Base-by-base conservation (phyloP, 306 rosid species). In the Astragalus membranaceus region DNA sequence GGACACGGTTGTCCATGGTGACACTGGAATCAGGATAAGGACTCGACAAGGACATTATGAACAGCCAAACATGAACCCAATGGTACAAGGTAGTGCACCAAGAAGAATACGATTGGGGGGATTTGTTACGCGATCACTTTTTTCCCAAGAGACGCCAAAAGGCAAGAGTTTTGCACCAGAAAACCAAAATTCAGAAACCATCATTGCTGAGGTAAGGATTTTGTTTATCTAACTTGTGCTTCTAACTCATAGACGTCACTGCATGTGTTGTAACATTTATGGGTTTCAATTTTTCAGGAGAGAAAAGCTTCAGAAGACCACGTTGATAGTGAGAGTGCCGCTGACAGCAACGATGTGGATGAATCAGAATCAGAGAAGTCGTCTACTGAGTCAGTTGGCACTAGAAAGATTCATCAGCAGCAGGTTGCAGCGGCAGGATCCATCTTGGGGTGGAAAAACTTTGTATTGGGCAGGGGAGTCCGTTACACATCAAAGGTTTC, bases 21-120 rank as follows among this genome's bases (percentile, higher is more conserved):
- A 75, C 52, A 52, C 86, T 63, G 84, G 84, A 39, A 86, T 85
- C 55, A 80, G 74, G 68, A 47, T 42, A 60, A 82, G 81, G 72
- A 1, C 77, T 65, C 88, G 89, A 48, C 82, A 32, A 41, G 49
- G 23, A 59, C 75, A 48, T 67, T 77, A 23, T 75, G 75, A 56
- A 11, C 72, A 68, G 47, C 59, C 63, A 60, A 46, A 41, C 41
- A 53, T 16, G 46, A 82, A 68, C 37, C 10, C 48, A 6, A 23
- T 20, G 42, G 37, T 10, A 1, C 87, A 65, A 64, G 80, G 74
- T 64, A 57, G 5, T 46, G 97, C 98, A 6, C 88, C 75, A 4
- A 85, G 92, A 72, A 85, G 97, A 84, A 1, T 90, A 61, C 83
- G 73, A 5, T 56, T 87, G 36, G 84, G 56, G 56, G 75, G 69